Evolutionary conservation across 2,329 filamentous ascomycete genomes (phyloP).

Genomic region (Claviceps pusilla): DNA sequence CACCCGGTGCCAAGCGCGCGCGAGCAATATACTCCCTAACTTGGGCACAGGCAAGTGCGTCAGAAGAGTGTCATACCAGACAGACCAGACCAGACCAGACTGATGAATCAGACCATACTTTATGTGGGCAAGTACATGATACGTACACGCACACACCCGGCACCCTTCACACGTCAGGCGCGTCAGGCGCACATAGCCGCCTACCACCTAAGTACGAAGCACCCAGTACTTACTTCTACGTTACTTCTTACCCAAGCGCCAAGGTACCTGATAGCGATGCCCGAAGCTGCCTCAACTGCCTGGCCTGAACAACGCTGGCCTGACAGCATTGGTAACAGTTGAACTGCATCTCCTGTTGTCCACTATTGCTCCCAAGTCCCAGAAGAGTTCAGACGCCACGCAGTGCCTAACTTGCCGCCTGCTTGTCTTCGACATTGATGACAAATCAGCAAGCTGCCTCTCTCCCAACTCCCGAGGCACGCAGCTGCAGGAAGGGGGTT

Average conservation of each 20-base stretch:
- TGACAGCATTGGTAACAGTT: neutral
- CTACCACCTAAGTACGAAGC: too few relatives aligned
- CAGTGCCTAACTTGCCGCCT: conserved; percentile 1
- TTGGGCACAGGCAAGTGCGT: neutral
- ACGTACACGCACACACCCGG: too few relatives aligned
- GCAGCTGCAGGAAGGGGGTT: neutral
- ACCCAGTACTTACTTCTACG: too few relatives aligned
- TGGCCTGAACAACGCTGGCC: neutral
- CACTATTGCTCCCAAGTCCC: neutral
- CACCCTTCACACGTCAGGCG: neutral
- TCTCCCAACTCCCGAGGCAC: neutral
- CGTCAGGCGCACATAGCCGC: neutral
- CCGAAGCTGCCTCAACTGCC: neutral
- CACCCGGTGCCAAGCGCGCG: neutral
- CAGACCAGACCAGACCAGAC: neutral
- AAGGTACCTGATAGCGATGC: neutral
- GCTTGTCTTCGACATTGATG: neutral
- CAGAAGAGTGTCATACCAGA: neutral
- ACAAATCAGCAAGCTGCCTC: conserved; percentile 1
- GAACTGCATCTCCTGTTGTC: too few relatives aligned
- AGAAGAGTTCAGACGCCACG: neutral
- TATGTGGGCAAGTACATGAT: too few relatives aligned
- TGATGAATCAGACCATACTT: neutral
- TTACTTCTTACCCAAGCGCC: too few relatives aligned
- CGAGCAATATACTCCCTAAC: neutral